Conservation (phyloP, 129 eudicot genomes). For the Flaveria sonorensis region DNA sequence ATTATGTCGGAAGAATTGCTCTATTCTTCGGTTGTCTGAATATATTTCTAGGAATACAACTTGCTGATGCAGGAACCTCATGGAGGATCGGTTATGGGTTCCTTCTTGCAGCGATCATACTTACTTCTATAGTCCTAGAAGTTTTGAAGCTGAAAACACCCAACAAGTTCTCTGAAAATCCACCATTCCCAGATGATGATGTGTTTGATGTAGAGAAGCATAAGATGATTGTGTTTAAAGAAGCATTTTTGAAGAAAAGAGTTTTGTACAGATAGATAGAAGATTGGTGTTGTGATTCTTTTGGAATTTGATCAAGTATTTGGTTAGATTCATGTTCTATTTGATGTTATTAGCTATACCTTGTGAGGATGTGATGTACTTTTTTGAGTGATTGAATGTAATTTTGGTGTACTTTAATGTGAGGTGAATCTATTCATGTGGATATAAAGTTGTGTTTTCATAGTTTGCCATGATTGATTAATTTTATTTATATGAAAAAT, state of each 20-base stretch:
- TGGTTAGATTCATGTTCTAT: conserved; percentile 33
- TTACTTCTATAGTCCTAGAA: conserved; percentile 58
- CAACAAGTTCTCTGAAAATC: conserved; percentile 42
- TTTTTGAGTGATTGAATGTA: conserved; percentile 26
- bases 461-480: no score
- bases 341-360: conserved; percentile 12
- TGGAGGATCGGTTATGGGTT: conserved; percentile 93
- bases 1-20: conserved; percentile 67
- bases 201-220: conserved; percentile 27
- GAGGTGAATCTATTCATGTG: neutral
- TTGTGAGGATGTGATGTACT: conserved; percentile 16
- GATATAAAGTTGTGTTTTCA: no score
- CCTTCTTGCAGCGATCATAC: conserved; percentile 51
- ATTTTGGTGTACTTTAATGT: neutral
- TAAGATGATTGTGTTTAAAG: no score
- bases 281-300: conserved; percentile 6
- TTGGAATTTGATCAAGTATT: conserved; percentile 9
- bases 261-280: conserved; percentile 34
- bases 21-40: conserved; percentile 76
- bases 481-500: no score
- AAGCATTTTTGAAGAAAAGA: conserved; percentile 35
- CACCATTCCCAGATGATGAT: conserved; percentile 40
- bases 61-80: conserved; percentile 60
- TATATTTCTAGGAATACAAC: conserved; percentile 74
- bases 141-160: conserved; percentile 55